Evolutionary conservation across 2,329 filamentous ascomycete species (phyloP), one percentile per base, ranked within the genome.

Genomic region (Fulvia fulva): DNA sequence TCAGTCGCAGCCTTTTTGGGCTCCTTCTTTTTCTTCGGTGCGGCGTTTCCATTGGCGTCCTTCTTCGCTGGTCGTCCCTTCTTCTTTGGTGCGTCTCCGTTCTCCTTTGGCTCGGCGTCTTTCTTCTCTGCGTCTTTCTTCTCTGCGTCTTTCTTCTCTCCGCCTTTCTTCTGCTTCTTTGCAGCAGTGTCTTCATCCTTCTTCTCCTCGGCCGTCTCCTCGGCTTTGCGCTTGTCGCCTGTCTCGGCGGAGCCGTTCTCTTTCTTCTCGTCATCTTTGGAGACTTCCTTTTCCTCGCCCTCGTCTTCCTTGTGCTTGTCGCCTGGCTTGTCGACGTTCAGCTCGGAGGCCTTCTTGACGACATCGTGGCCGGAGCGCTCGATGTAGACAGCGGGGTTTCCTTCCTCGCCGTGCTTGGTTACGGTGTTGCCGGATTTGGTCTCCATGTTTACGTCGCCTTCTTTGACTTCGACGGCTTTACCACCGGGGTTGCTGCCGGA

Each of bases 381-480:
- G 65, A 87, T 73, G 62, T 81, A 80, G 5, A 87, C 81, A 30
- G 84, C 85, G 2, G 84, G 85, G 63, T 87, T 83, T 21, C 78
- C 78, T 25, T 82, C 79, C 52, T 83, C 85, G 41, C 83, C 84
- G 74, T 84, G 86, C 73, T 82, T 84, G 52, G 52, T 43, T 70
- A 87, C 81, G 26, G 80, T 83, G 71, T 87, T 88, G 65, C 85
- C 84, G 52, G 76, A 76, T 68, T 87, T 81, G 45, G 83, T 83
- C 66, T 82, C 78, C 66, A 87, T 83, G 51, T 81, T 77, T 53
- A 87, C 74, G 66, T 85, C 80, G 71, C 84, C 85, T 28, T 80
- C 77, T 71, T 83, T 80, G 60, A 76, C 78, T 73, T 82, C 81
- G 62, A 78, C 78, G 56, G 84, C 84, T 46, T 78, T 81, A 59